Base-by-base conservation (phyloP, 352 stramenopile species). In the Elongisporangium prolatum region DNA sequence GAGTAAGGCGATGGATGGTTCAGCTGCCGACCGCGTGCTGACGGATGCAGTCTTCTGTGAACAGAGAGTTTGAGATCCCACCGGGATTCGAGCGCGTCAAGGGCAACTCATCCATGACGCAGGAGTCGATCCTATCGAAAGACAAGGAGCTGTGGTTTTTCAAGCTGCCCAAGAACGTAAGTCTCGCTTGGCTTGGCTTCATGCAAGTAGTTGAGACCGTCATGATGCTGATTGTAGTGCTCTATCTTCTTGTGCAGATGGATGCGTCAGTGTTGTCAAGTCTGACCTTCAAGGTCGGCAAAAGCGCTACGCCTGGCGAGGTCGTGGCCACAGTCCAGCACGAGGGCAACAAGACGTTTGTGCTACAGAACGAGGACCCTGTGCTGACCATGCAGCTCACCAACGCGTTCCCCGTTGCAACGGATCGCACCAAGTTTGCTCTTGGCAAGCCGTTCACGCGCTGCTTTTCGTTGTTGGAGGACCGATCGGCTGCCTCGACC, bases 121-220 rank as follows among this genome's bases (percentile, higher is more conserved):
- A 77, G 20, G 80, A 90, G 65, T 65, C 70, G 0, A 71, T 91
- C 50, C 68, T 91, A 16, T 69, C 73, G 3, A 73, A 77, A n/a
- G 79, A 89, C 59, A 84, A 91, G 65, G 83, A 93, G 60, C 75
- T 93, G n/a, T 93, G 83, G 83, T 87, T 93, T 57, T 91, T 93
- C 59, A 90, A 89, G 67, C 75, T 93, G 21, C 83, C 83, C 38
- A 93, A 91, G 65, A 65, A 88, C 55, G 83, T 92, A 74, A 52
- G 83, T 86, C 0, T 0, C 44, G 38, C 2, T 22, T 52, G 17
- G 40, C 34, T 13, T 57, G 10, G 21, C 18, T 8, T 14, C 5
- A 38, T 49, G 44, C 56, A 4, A 13, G n/a, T n/a, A n/a, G n/a
- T n/a, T 14, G 4, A 2, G 28, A 22, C 34, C 34, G 24, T n/a